Base-by-base conservation (phyloP, 2,329 filamentous ascomycete genomes). In the Neocucurbitaria cava region DNA sequence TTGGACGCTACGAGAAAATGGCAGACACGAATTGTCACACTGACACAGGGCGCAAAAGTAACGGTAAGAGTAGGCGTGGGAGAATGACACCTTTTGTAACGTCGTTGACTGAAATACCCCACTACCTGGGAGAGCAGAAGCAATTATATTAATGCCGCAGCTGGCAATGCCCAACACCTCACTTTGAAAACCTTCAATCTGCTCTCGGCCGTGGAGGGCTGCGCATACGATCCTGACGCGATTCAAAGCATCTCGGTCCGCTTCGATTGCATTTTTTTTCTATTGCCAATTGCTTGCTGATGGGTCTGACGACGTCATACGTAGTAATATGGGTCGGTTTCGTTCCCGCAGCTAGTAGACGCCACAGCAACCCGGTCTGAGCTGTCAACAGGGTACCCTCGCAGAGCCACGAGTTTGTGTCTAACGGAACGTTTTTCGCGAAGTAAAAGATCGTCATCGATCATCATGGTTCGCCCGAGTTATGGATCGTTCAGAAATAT, bases 131-230 rank as follows among this genome's bases (percentile, higher is more conserved):
- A 17, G 20, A n/a, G 41, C 23, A 23, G 46, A 44, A 55, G 47
- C 31, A 47, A 35, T 17, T 42, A 43, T 51, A 70, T 70, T 71
- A 68, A 70, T 71, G 55, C 59, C 68, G 55, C 68, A 69, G 18
- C 7, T 45, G 26, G 26, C 17, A 10, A n/a, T 36, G 43, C 56
- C 52, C 46, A 42, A 55, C 33, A 13, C 20, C 43, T 53, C 40
- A 40, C 49, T 17, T 21, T 49, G 15, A 5, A 11, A 13, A 41
- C 17, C 20, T 26, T 44, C 47, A 50, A 41, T 30, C 20, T 45
- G 45, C 41, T 69, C 59, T 55, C 68, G 70, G 69, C 69, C 69
- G 69, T 71, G 65, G 62, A 70, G 23, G 18, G 58, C 52, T 21
- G 46, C 41, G 31, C 18, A 30, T n/a, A 17, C 33, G 46, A 38